Base-by-base conservation (phyloP, 2,329 filamentous ascomycete genomes). In the Tolypocladium album region DNA sequence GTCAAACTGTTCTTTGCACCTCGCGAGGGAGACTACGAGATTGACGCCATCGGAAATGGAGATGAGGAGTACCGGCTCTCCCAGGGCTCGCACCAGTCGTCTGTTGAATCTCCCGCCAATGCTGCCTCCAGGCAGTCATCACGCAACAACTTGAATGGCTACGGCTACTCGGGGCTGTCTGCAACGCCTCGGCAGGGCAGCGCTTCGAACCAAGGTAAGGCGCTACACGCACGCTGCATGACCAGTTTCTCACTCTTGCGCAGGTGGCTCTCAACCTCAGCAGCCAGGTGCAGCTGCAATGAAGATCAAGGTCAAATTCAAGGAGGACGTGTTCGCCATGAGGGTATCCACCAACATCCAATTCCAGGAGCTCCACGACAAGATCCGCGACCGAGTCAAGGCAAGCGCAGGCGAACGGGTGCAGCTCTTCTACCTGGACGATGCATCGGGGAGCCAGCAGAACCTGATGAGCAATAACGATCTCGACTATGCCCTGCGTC, bases 281-380 rank as follows among this genome's bases (percentile, higher is more conserved):
- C 63, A 62, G 27, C 67, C 53, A 38, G 50, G 73, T 40, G 70
- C 76, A 8, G 76, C 81, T 9, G 82, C 85, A 4, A 88, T 97
- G 78, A 97, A 97, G 74, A 89, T 97, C 71, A 97, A 97, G 76
- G 88, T 97, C 59, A 94, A 90, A 77, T 97, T 91, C 77, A 89
- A 93, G 65, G 88, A 92, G 62, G 93, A 97, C 66, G 85, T 95
- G 60, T 93, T 97, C 65, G 89, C 94, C 53, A 92, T 99, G 68
- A 87, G 92, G 40, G 90, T 97, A 59, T 88, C 93, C 0, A 82
- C 83, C 1, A 89, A 95, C 59, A 91, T 95, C 67, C 82, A 82
- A 59, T 94, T 88, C 72, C 79, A 83, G 58, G 88, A 91, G 62
- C 81, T 99, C 11, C 88, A 88, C 67, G 88, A 92, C 65, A 96